These are phyloP conservation scores for Ajuga chamaepitys DNA, from an alignment of 257 asterid genomes.

Conservation along the genomic window DNA sequence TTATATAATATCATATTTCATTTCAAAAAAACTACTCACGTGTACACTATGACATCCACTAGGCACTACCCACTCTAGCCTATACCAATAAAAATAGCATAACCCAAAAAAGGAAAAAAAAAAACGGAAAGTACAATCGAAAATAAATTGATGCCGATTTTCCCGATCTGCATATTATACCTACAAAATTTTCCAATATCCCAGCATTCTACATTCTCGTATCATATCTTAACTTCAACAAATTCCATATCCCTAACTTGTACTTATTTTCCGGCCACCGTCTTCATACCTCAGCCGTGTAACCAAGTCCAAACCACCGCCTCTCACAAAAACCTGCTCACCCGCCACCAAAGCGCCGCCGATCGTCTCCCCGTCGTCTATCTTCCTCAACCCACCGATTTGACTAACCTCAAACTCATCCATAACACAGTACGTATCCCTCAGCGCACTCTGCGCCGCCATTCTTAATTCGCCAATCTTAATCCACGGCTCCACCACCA, in stretches of 20 bases:
- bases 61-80: no score
- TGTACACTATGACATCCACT: neutral
- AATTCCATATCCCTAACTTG: neutral
- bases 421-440: constrained; percentile 67
- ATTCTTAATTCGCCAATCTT: constrained; percentile 46
- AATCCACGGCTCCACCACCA: constrained; percentile 38
- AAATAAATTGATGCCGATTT: no score
- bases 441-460: constrained; percentile 55
- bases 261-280: constrained; percentile 18
- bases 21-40: neutral
- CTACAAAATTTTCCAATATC: constrained; percentile 5
- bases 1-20: neutral
- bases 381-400: constrained; percentile 59
- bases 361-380: constrained; percentile 42
- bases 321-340: constrained; percentile 66
- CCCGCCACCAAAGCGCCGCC: constrained; percentile 26
- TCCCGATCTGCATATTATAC: neutral
- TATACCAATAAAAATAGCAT: no score
- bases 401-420: constrained; percentile 52
- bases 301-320: constrained; percentile 46
- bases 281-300: constrained; percentile 61
- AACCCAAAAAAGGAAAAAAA: no score
- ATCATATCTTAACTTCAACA: neutral
- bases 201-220: neutral
- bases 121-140: no score